Base-by-base conservation (phyloP, 2,329 filamentous ascomycete species). In the Graphiopsis chlorocephala region DNA sequence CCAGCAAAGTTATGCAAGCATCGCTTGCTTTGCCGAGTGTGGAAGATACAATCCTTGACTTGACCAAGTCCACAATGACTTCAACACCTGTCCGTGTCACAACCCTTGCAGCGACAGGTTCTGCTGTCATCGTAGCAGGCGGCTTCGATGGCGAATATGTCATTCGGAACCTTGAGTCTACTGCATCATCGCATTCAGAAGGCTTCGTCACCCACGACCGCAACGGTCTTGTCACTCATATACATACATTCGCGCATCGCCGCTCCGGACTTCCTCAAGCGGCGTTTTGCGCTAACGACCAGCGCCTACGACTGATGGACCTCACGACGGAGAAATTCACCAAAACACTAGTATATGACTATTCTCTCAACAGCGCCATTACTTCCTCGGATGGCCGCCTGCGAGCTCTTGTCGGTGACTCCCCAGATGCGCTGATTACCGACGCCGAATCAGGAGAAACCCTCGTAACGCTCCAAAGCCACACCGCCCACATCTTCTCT, bases 341-440 rank as follows among this genome's bases (percentile, higher is more conserved):
- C 5, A 79, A 82, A 42, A 78, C 84, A 33, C 81, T 83, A 66
- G 78, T 75, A 53, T 92, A 89, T 73, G 76, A 82, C 0, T 84
- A 85, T 69, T 82, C 90, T 2, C 81, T 92, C 66, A 94, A 94
- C 76, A 92, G 89, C 78, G 86, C 89, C 0, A 87, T 89, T 1
- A 82, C 90, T 1, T 91, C 89, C 0, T 88, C 90, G 0, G 88
- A 93, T 72, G 83, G 86, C 63, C 86, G 90, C 3, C 80, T 93
- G 69, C 87, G 91, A 57, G 86, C 88, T 17, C 83, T 93, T 67
- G 90, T 92, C 0, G 90, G 91, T 55, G 91, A 94, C 71, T 81
- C 83, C 65, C 78, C 81, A 64, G 82, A 89, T 45, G 86, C 89
- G 0, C 78, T 89, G 58, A 90, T 94, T 72, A 85, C 86, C 15